A percentile compares a stretch with the other conserved stretches of the same genome.
Conservation (phyloP, 2,329 filamentous ascomycete genomes). For the Bipolaris sorokiniana region DNA sequence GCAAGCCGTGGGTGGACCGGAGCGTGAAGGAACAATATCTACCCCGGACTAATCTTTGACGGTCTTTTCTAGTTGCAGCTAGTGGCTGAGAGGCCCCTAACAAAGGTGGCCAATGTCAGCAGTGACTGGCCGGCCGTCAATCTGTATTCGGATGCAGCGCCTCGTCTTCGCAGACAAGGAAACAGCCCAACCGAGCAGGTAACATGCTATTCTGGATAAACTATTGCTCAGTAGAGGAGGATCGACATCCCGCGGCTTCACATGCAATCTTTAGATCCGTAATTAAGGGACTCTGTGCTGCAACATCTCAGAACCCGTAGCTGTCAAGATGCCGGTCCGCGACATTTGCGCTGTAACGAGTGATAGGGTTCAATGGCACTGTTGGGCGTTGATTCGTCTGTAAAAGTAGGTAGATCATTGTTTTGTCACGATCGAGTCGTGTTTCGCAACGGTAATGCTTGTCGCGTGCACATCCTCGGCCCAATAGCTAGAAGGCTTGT, state of each 20-base stretch:
- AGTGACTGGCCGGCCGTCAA: slow-evolving; percentile 17
- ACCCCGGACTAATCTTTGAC: slow-evolving; percentile 12
- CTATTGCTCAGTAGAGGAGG: slow-evolving; percentile 15
- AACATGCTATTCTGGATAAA: slow-evolving; percentile 21
- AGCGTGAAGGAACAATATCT: slow-evolving; percentile 10
- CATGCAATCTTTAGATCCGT: slow-evolving; percentile 17
- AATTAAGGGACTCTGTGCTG: neutral
- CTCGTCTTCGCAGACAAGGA: slow-evolving; percentile 21
- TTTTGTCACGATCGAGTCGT: neutral
- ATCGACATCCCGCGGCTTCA: slow-evolving; percentile 26
- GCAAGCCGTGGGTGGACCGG: slow-evolving; percentile 12
- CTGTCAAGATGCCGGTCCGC: neutral
- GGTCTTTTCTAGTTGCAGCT: slow-evolving; percentile 9
- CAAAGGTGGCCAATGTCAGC: slow-evolving; percentile 23
- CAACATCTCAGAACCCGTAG: neutral
- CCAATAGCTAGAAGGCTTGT: neutral
- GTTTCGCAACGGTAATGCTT: neutral
- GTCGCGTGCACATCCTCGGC: neutral
- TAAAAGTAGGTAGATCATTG: too few species aligned
- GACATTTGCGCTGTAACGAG: neutral
- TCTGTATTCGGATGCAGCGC: slow-evolving; percentile 22
- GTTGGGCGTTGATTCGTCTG: neutral
- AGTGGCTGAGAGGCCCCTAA: slow-evolving; percentile 17
- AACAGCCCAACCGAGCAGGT: slow-evolving; percentile 22
- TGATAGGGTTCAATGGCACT: neutral